Conservation (phyloP, 768 basidiomycete genomes). For the Trametes sanguinea region DNA sequence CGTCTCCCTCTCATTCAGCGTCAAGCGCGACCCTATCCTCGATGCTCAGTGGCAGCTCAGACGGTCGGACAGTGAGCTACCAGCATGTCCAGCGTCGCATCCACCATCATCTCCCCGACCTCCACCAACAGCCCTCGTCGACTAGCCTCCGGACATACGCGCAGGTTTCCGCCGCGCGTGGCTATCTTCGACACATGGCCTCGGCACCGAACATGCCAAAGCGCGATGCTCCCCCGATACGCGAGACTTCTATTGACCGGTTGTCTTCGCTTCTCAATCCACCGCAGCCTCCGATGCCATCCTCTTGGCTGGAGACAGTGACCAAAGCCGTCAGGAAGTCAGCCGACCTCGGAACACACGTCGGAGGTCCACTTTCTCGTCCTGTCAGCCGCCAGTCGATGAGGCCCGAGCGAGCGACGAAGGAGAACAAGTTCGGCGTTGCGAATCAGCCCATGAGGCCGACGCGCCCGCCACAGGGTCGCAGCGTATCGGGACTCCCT, state of each 20-base stretch:
- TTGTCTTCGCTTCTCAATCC: constrained; percentile 7
- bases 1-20: constrained; percentile 19
- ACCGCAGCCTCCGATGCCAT: constrained; percentile 55
- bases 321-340: constrained; percentile 59
- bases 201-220: constrained; percentile 52
- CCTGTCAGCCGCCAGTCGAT: constrained; percentile 20
- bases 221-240: constrained; percentile 12
- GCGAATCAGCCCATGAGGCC: constrained; percentile 32
- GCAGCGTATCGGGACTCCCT: constrained; percentile 22
- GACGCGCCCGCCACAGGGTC: neutral
- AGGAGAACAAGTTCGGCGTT: constrained; percentile 29
- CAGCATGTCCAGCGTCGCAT: constrained; percentile 18
- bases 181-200: constrained; percentile 75
- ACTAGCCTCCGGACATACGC: constrained; percentile 27
- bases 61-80: constrained; percentile 24
- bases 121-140: constrained; percentile 22
- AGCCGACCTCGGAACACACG: constrained; percentile 48
- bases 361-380: constrained; percentile 40
- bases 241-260: constrained; percentile 18
- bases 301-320: constrained; percentile 73
- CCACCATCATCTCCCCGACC: constrained; percentile 19
- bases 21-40: constrained; percentile 25
- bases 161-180: constrained; percentile 51
- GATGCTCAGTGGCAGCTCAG: constrained; percentile 15
- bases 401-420: constrained; percentile 26